Evolutionary conservation across 331 rosid species (phyloP).

Genomic region (Quercus tomentella): DNA sequence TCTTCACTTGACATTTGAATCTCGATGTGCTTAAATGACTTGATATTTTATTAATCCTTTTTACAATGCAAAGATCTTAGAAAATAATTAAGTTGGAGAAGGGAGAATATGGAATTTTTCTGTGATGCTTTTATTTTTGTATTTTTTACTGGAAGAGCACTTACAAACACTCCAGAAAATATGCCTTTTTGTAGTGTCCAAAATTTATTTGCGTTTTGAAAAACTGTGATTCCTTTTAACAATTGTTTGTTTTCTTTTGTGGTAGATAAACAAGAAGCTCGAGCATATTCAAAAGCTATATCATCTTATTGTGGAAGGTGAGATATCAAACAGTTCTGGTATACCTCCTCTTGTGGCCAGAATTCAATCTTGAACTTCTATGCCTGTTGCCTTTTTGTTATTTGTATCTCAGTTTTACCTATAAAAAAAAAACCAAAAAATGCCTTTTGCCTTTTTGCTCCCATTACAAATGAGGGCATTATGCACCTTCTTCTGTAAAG

Average conservation of each 20-base stretch:
- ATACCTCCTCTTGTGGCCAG: not conserved
- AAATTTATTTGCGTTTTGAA: not conserved
- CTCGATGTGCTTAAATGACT: not conserved
- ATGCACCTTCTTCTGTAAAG: not conserved
- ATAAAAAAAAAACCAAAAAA: not conserved
- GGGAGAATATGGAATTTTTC: not conserved
- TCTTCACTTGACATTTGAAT: not conserved
- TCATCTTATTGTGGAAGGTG: conserved; percentile 91
- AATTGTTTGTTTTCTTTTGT: conserved; percentile 7
- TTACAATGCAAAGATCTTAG: not conserved
- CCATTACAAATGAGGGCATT: not conserved
- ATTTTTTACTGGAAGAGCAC: not conserved
- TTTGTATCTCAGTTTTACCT: no score
- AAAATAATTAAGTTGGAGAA: not conserved
- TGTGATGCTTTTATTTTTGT: not conserved
- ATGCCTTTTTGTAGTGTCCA: not conserved
- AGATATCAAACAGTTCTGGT: conserved; percentile 11
- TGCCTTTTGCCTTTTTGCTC: conserved; percentile 10
- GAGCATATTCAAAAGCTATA: conserved; percentile 77
- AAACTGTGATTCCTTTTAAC: not conserved
- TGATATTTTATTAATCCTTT: not conserved
- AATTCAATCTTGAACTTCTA: conserved; percentile 4
- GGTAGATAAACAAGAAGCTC: conserved; percentile 87
- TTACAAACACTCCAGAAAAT: not conserved
- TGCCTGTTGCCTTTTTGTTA: conserved; percentile 1